phyloP scores from a whole-genome alignment of 164 flowering plant species.

The Saururus chinensis region DNA sequence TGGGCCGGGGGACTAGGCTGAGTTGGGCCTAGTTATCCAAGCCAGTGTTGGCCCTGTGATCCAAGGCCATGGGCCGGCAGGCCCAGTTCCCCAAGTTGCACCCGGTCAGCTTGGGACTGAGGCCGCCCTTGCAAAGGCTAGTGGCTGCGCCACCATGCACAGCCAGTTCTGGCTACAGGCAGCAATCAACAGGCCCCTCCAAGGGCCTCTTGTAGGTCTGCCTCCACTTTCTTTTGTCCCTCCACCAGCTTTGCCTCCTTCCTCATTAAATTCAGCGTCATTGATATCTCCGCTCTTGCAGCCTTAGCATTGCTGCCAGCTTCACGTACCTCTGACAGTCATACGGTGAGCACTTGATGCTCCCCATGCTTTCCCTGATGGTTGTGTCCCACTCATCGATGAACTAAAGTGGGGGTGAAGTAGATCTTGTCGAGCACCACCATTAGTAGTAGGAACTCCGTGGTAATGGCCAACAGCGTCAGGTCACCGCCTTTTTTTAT shows the following conservation, averaged over 20 bases:
- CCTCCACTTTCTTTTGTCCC: constrained; percentile 76
- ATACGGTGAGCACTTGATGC: constrained; percentile 74
- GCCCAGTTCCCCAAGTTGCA: no score
- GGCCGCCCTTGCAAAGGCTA: no score
- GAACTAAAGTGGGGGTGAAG: constrained; percentile 76
- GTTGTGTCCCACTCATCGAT: constrained; percentile 81
- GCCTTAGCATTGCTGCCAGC: constrained; percentile 73
- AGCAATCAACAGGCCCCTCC: no score
- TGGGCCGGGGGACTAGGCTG: no score
- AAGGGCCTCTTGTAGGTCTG: constrained; percentile 77
- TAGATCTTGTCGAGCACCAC: constrained; percentile 80
- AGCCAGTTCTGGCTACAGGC: no score
- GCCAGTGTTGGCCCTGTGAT: no score
- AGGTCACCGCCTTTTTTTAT: constrained; percentile 77
- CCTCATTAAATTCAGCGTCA: constrained; percentile 86
- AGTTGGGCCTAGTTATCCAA: no score
- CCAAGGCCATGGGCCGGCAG: no score
- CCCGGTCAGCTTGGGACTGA: no score
- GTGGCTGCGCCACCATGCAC: no score
- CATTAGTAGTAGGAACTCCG: constrained; percentile 72
- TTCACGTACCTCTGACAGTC: constrained; percentile 90
- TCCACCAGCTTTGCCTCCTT: constrained; percentile 69
- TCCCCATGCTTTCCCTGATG: constrained; percentile 54
- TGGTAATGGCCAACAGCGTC: constrained; percentile 68
- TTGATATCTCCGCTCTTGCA: constrained; percentile 86